Base-by-base conservation (phyloP, 257 asterid genomes). In the Ocimum tenuiflorum region DNA sequence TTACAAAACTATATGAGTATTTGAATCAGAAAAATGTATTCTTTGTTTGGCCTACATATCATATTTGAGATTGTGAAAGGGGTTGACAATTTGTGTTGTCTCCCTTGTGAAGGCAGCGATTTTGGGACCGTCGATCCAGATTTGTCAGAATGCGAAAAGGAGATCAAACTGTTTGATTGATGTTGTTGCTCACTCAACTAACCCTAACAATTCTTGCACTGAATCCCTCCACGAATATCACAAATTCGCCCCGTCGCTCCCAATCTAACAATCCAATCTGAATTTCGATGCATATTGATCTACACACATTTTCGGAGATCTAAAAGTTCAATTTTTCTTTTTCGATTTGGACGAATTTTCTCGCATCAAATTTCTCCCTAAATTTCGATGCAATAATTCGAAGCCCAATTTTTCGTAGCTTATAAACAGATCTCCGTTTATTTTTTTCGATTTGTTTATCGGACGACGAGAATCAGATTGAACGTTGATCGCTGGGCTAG, bases 401-500 rank as follows among this genome's bases (percentile, higher is more conserved):
- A n/a, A n/a, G n/a, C n/a, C n/a, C 19, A 12, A 68, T 59, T 3
- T 12, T 3, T 36, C 9, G 1, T 36, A 7, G 3, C 9, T 36
- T 4, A 43, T 6, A 54, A 54, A 3, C 19, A 0, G 11, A 8
- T 1, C n/a, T 36, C 13, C 31, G 31, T 8, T 63, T 46, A n/a
- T 29, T 8, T 54, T 17, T 8, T 8, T 70, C 22, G 31, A 36
- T 29, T 57, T 3, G 31, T 41, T 41, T 43, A 24, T 39, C 35
- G 51, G 69, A 61, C 31, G 46, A 4, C 43, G 67, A 71, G 57
- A 64, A 53, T 47, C 59, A 19, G 77, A 49, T 74, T 54, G 48
- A 29, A 4, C 41, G 68, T 54, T 61, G 69, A 63, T 53, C 50
- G 47, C 19, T 35, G 69, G 66, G 66, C 48, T 68, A 73, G 77